A percentile compares a stretch with the other conserved stretches of the same genome.
Evolutionary conservation across 371 early-diverging fungal species (phyloP).

Genomic region (Mucor ambiguus): DNA sequence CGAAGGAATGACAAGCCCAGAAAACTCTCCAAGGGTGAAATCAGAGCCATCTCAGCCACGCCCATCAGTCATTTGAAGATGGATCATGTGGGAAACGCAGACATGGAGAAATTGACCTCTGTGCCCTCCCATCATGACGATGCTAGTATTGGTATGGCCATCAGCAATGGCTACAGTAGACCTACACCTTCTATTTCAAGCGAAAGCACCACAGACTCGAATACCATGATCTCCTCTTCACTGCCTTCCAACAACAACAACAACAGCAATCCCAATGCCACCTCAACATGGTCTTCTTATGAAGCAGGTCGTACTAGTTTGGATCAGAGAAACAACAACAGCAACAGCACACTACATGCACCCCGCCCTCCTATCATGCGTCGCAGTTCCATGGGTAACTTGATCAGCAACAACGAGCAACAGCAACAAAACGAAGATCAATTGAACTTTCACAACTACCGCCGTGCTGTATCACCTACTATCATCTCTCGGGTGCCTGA

Average conservation of each 20-base stretch:
- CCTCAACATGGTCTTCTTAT: conserved; percentile 14
- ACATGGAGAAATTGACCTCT: conserved; percentile 27
- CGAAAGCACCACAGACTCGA: conserved; percentile 14
- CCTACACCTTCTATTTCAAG: conserved; percentile 27
- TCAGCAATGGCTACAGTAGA: background rate
- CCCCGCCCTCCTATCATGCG: conserved; percentile 36
- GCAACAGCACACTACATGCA: conserved; percentile 19
- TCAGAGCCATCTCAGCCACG: conserved; percentile 32
- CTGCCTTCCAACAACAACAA: conserved; percentile 14
- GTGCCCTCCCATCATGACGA: conserved; percentile 8
- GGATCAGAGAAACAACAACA: conserved; percentile 8
- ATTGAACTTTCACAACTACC: conserved; percentile 4
- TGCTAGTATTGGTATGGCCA: background rate
- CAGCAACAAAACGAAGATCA: conserved; percentile 1
- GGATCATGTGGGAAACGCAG: conserved; percentile 18
- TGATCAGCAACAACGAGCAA: conserved; percentile 18
- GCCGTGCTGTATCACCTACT: conserved; percentile 21
- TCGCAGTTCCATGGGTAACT: conserved; percentile 44
- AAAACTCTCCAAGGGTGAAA: conserved; percentile 46
- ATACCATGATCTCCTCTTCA: conserved; percentile 1
- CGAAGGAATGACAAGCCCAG: conserved; percentile 34
- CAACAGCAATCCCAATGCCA: background rate
- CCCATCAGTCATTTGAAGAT: conserved; percentile 39
- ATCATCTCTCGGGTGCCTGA: background rate
- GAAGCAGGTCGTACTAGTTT: conserved; percentile 6